Base-by-base conservation (phyloP, 306 rosid species). In the Lablab purpureus region DNA sequence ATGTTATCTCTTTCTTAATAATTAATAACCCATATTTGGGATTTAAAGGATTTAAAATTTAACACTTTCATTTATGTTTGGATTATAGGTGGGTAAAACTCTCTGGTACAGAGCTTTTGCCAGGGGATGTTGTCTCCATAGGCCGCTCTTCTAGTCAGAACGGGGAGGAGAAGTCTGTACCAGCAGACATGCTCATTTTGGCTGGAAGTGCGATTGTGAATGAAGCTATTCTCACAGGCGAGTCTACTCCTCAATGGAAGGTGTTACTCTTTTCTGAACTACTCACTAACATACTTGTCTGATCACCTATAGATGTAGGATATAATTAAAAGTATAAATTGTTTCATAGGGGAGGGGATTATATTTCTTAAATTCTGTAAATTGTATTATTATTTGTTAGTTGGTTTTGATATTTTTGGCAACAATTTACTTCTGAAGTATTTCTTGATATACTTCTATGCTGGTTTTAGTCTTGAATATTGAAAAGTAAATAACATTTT, bases 201-300 rank as follows among this genome's bases (percentile, higher is more conserved):
- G 96, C 98, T 74, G 99, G 99, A 82, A 96, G 89, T 82, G 97
- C 91, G 40, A 96, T 96, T 83, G 99, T 84, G 75, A 96, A 96
- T 77, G 99, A 96, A 84, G 99, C 98, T 75, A 93, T 96, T 85
- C 99, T 96, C 82, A 96, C 99, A 47, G 99, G 99, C 88, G 99
- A 96, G 91, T 96, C 99, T 77, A 96, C 99, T 46, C 99, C 98
- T 55, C 99, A 96, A 74, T 96, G 99, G 99, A 96, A 96, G 99
- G 98, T 96, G 89, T 78, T 80, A 69, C 81, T 69, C 85, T 67
- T 79, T 74, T 83, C 91, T 81, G 75, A 67, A 80, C 74, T 77
- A 80, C 81, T 83, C 60, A 47, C 22, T 75, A 32, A 74, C 64
- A 56, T 71, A 27, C 1, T 76, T 73, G 11, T 69, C 74, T 69